Percentiles rank a stretch among this genome's conserved stretches.
phyloP scores from a whole-genome alignment of 2,329 filamentous ascomycete species.

The Fusarium mangiferae region DNA sequence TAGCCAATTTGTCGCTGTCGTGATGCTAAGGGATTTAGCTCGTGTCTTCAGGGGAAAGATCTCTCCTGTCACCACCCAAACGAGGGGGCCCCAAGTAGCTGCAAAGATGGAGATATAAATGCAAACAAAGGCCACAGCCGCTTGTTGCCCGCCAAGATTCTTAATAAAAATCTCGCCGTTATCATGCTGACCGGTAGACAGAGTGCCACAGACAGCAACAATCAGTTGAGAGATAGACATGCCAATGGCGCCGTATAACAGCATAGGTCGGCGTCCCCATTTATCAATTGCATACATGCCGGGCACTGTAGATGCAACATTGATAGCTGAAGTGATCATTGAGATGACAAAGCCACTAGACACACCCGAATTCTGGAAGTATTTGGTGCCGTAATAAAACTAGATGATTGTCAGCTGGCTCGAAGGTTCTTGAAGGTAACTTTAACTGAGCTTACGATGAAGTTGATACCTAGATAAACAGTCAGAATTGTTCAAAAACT shows the following conservation, averaged over 20 bases:
- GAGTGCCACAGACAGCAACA: conserved; percentile 67
- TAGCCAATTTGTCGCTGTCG: conserved; percentile 79
- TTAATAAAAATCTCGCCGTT: conserved; percentile 62
- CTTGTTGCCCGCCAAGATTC: conserved; percentile 63
- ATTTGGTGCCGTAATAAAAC: conserved; percentile 54
- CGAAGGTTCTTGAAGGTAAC: background rate
- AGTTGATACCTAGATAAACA: conserved; percentile 34
- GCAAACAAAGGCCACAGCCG: conserved; percentile 70
- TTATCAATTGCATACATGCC: conserved; percentile 52
- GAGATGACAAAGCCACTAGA: conserved; percentile 50
- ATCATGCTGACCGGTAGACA: conserved; percentile 61
- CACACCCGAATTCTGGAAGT: conserved; percentile 53
- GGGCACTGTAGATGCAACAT: conserved; percentile 51
- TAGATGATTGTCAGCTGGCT: conserved; percentile 24
- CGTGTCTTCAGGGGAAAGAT: conserved; percentile 72
- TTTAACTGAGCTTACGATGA: conserved; percentile 48
- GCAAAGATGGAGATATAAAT: conserved; percentile 83
- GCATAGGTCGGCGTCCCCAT: conserved; percentile 64
- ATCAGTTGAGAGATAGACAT: conserved; percentile 72
- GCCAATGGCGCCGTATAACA: conserved; percentile 69
- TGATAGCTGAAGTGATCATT: conserved; percentile 54
- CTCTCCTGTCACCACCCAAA: conserved; percentile 61
- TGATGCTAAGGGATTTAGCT: conserved; percentile 73
- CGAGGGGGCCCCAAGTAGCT: conserved; percentile 71
- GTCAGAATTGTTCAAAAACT: background rate